Percentiles rank a stretch among this genome's conserved stretches.
Evolutionary conservation across 352 stramenopile genomes (phyloP).

Genomic region (Phytopythium chamaehyphon): DNA sequence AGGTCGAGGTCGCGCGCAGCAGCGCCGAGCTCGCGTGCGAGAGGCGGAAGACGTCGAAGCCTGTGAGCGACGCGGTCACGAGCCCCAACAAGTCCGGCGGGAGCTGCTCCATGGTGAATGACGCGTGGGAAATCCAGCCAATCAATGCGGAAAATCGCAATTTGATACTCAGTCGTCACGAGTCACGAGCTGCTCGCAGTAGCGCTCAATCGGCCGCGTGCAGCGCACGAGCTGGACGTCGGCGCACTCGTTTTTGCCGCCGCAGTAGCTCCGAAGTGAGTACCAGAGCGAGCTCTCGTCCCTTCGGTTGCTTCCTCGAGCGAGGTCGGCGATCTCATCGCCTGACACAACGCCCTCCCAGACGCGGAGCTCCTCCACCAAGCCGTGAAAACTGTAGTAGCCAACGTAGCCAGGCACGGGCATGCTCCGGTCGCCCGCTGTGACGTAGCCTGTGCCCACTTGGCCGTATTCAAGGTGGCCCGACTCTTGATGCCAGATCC

Average conservation of each 20-base stretch:
- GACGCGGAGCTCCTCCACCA: constrained; percentile 30
- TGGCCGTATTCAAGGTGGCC: constrained; percentile 28
- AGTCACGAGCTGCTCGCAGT: not conserved
- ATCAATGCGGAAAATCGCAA: not conserved
- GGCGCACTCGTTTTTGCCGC: not conserved
- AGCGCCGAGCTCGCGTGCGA: constrained; percentile 3
- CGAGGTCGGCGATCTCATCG: constrained; percentile 8
- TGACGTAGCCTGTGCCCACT: constrained; percentile 35
- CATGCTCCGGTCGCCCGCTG: constrained; percentile 11
- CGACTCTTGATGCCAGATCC: constrained; percentile 29
- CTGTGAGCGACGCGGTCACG: constrained; percentile 2
- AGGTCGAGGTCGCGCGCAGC: not conserved
- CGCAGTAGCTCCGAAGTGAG: not conserved
- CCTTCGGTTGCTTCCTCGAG: constrained; percentile 3
- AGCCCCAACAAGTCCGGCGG: not conserved
- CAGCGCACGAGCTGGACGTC: not conserved
- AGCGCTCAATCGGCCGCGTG: not conserved
- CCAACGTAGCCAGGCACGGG: constrained; percentile 21
- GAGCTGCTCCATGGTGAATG: constrained; percentile 5
- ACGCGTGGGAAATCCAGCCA: too few species aligned
- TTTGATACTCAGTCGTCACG: not conserved
- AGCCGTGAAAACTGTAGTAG: constrained; percentile 41
- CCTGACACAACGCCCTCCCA: constrained; percentile 8
- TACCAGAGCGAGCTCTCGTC: constrained; percentile 3
- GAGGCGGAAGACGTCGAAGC: constrained; percentile 6